Percentiles rank a stretch among this genome's conserved stretches.
phyloP scores from a whole-genome alignment of 208 protist species.

The Leptomonas pyrrhocoris region DNA sequence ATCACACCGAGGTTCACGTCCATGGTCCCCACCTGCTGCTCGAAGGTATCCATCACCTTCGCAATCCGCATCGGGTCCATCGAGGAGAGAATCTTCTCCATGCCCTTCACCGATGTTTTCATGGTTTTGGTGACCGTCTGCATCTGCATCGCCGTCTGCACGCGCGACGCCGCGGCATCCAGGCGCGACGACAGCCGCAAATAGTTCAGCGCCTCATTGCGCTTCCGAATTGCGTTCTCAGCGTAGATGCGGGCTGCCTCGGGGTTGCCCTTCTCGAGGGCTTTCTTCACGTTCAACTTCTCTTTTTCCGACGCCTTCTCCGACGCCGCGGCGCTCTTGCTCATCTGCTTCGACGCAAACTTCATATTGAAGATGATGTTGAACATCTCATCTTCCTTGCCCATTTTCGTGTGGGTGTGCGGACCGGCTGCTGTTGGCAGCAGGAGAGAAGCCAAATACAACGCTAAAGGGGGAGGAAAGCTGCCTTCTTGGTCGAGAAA shows the following conservation, averaged over 20 bases:
- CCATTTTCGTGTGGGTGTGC: slow-evolving; percentile 35
- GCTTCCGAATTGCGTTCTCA: slow-evolving; percentile 97
- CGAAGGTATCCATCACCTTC: slow-evolving; percentile 97
- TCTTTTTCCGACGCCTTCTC: slow-evolving; percentile 94
- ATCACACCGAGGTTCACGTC: slow-evolving; percentile 94
- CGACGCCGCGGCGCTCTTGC: slow-evolving; percentile 77
- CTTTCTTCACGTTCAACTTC: slow-evolving; percentile 93
- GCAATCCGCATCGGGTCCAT: slow-evolving; percentile 94
- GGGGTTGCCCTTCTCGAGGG: slow-evolving; percentile 97
- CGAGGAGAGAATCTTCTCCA: slow-evolving; percentile 93
- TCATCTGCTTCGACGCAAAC: slow-evolving; percentile 95
- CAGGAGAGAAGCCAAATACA: not conserved
- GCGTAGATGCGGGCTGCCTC: slow-evolving; percentile 98
- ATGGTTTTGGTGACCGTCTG: slow-evolving; percentile 93
- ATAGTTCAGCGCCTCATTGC: slow-evolving; percentile 96
- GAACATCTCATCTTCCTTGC: slow-evolving; percentile 76
- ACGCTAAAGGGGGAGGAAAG: not conserved
- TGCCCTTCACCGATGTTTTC: slow-evolving; percentile 92
- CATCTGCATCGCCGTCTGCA: slow-evolving; percentile 96
- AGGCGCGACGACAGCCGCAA: slow-evolving; percentile 94
- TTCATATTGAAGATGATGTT: slow-evolving; percentile 97
- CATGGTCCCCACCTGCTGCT: slow-evolving; percentile 95
- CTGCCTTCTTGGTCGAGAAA: not conserved
- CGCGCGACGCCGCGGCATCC: slow-evolving; percentile 94
- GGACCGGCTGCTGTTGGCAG: not conserved